phyloP scores from a whole-genome alignment of 306 rosid species.

The Lathyrus sativus region DNA sequence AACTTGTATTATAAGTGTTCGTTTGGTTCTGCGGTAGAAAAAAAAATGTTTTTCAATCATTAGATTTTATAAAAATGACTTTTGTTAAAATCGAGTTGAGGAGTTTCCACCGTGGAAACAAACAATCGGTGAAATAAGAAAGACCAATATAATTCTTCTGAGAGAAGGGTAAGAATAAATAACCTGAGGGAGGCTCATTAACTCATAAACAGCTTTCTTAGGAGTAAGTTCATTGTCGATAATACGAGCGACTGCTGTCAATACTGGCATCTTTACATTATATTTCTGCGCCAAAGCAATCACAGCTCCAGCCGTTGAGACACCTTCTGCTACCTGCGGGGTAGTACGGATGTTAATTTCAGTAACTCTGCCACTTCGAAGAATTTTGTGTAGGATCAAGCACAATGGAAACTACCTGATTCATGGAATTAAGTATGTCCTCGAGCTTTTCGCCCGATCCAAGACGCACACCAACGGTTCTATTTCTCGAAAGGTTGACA shows the following conservation, averaged over 20 bases:
- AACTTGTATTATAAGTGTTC: slow-evolving; percentile 11
- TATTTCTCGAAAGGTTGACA: slow-evolving; percentile 89
- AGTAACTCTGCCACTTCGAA: slow-evolving; percentile 1
- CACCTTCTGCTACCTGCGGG: slow-evolving; percentile 89
- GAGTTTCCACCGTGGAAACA: not conserved
- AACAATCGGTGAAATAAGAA: not conserved
- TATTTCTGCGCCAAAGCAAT: slow-evolving; percentile 87
- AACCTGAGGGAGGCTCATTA: slow-evolving; percentile 95
- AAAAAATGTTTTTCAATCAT: not conserved
- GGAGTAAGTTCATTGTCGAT: slow-evolving; percentile 88
- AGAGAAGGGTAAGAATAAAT: slow-evolving; percentile 37
- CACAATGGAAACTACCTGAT: slow-evolving; percentile 56
- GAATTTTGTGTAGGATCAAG: slow-evolving; percentile 7
- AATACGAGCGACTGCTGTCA: slow-evolving; percentile 92
- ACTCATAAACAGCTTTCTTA: slow-evolving; percentile 80
- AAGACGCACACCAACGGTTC: slow-evolving; percentile 86
- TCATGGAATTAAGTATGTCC: slow-evolving; percentile 75
- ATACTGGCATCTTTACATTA: slow-evolving; percentile 91
- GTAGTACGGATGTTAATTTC: not conserved
- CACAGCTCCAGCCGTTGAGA: slow-evolving; percentile 95
- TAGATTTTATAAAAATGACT: not conserved
- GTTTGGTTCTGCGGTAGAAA: not conserved
- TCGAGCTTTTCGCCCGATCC: slow-evolving; percentile 90
- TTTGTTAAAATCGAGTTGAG: not conserved
- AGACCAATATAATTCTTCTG: slow-evolving; percentile 5